Evolutionary conservation across 208 protist genomes (phyloP).

Genomic region (Dictyostelium gargantuum): DNA sequence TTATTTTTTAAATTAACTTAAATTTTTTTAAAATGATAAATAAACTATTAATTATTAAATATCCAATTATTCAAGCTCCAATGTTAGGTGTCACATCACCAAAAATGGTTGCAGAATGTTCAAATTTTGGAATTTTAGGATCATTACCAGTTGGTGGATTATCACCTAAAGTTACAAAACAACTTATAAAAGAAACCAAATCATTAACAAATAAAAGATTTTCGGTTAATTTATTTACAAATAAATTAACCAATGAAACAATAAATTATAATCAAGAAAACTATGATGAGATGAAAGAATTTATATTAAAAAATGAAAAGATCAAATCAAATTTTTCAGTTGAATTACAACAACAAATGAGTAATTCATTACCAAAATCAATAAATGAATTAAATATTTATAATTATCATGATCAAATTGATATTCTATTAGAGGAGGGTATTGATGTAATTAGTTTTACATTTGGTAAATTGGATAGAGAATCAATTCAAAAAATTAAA

Average conservation of each 20-base stretch:
- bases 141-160: background rate
- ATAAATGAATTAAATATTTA: background rate
- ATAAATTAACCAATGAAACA: background rate
- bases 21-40: background rate
- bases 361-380: background rate
- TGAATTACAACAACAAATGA: background rate
- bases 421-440: background rate
- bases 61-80: slow-evolving; percentile 35
- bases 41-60: background rate
- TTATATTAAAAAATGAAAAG: background rate
- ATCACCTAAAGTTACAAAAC: background rate
- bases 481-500: background rate
- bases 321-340: background rate
- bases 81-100: background rate
- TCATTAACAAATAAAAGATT: background rate
- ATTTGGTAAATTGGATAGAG: background rate
- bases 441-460: slow-evolving; percentile 29
- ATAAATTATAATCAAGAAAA: background rate
- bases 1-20: background rate
- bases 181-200: background rate
- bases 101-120: background rate
- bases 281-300: background rate
- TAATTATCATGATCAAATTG: background rate
- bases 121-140: background rate
- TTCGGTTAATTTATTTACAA: background rate